A percentile compares a stretch with the other conserved stretches of the same genome.
These are phyloP conservation scores for Torulaspora maleeae DNA, from an alignment of 805 yeast species.

Conservation along the genomic window DNA sequence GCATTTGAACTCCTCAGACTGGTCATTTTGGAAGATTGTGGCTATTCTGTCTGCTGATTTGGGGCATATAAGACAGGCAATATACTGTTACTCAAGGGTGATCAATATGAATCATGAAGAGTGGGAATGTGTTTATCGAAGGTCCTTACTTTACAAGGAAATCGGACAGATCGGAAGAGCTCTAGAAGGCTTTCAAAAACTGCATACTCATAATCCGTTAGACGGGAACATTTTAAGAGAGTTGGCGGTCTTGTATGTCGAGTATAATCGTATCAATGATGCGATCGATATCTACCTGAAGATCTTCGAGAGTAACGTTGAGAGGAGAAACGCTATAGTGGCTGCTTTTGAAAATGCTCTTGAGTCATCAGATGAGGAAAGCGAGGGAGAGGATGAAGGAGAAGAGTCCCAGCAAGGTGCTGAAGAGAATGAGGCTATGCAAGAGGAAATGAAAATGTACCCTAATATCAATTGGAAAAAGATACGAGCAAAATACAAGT, in stretches of 20 bases:
- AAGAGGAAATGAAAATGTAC: slow-evolving; percentile 27
- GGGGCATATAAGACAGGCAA: slow-evolving; percentile 70
- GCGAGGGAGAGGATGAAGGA: slow-evolving; percentile 17
- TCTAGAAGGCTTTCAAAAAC: slow-evolving; percentile 60
- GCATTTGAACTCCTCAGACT: slow-evolving; percentile 67
- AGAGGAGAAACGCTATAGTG: slow-evolving; percentile 35
- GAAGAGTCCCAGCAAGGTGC: slow-evolving; percentile 15
- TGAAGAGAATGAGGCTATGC: slow-evolving; percentile 18
- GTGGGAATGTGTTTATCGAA: slow-evolving; percentile 52
- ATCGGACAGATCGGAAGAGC: slow-evolving; percentile 67
- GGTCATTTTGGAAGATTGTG: slow-evolving; percentile 71
- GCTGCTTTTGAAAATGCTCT: slow-evolving; percentile 32
- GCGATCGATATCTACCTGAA: slow-evolving; percentile 68
- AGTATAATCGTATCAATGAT: slow-evolving; percentile 57
- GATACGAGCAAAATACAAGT: slow-evolving; percentile 30
- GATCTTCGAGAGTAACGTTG: slow-evolving; percentile 56
- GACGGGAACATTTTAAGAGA: slow-evolving; percentile 60
- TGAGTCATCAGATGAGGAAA: slow-evolving; percentile 33
- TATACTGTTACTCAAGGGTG: slow-evolving; percentile 70
- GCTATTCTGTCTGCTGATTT: slow-evolving; percentile 62
- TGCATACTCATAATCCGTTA: slow-evolving; percentile 53
- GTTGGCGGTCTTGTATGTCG: slow-evolving; percentile 47
- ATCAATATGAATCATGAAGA: slow-evolving; percentile 47
- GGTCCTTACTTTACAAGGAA: slow-evolving; percentile 65
- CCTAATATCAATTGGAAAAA: slow-evolving; percentile 32